Conservation (phyloP, 1,284 basidiomycete species). For the Ustilago lituana region DNA sequence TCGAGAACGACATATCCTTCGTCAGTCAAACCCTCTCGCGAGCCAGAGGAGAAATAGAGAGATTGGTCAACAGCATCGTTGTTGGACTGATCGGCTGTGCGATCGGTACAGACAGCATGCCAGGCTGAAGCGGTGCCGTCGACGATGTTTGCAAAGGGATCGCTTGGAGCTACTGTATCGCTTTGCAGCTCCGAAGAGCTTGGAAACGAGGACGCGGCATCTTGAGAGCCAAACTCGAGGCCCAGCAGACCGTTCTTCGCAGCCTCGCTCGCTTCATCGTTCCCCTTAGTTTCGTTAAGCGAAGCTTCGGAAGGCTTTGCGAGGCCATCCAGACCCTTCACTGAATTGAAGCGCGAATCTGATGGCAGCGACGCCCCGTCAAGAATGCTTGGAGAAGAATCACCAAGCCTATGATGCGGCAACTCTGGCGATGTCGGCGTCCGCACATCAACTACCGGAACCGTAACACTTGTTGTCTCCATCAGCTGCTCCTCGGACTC, state of each 20-base stretch:
- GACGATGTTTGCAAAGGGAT: constrained; percentile 27
- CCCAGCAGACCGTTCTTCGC: constrained; percentile 25
- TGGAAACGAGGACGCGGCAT: neutral
- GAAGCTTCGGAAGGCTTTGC: neutral
- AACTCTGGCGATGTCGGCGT: constrained; percentile 20
- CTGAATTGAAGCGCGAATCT: constrained; percentile 10
- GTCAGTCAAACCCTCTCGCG: neutral
- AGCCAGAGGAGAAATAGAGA: neutral
- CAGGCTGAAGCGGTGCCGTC: constrained; percentile 40
- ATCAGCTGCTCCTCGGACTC: neutral
- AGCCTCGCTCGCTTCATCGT: constrained; percentile 6
- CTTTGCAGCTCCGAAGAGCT: neutral
- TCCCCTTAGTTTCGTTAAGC: neutral
- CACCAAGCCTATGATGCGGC: constrained; percentile 30
- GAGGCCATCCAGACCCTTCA: neutral
- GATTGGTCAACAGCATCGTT: neutral
- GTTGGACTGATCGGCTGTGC: neutral
- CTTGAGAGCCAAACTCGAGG: constrained; percentile 15
- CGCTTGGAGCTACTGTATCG: neutral
- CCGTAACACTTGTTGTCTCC: neutral
- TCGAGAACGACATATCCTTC: constrained; percentile 27
- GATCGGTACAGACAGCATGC: constrained; percentile 39
- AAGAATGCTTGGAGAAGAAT: constrained; percentile 11
- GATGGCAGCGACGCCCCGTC: constrained; percentile 12
- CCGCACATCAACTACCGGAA: constrained; percentile 15